phyloP scores from a whole-genome alignment of 2,329 filamentous ascomycete genomes.

The Ascosphaera apis region DNA sequence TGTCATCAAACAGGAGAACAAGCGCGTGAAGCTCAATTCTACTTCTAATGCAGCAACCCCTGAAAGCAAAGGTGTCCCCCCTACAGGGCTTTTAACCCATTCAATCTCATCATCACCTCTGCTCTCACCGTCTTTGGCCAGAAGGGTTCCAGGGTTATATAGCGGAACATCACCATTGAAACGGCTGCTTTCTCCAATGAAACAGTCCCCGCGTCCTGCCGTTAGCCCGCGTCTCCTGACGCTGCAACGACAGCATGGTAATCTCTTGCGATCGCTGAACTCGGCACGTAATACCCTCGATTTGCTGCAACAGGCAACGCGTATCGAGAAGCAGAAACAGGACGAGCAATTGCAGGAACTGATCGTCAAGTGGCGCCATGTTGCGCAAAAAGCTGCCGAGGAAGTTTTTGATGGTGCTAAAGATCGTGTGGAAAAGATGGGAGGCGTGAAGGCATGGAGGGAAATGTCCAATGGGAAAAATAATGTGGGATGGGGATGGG shows the following conservation, averaged over 20 bases:
- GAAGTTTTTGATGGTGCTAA: slow-evolving; percentile 39
- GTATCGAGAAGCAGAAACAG: slow-evolving; percentile 22
- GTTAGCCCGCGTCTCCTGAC: slow-evolving; percentile 9
- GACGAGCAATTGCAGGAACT: slow-evolving; percentile 34
- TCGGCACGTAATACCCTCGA: slow-evolving; percentile 23
- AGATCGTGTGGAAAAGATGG: slow-evolving; percentile 38
- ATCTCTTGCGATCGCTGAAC: slow-evolving; percentile 12
- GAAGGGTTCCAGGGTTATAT: too few species aligned
- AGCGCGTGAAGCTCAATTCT: too few species aligned
- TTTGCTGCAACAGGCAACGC: slow-evolving; percentile 27
- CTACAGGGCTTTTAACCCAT: slow-evolving; percentile 2
- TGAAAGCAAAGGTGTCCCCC: slow-evolving; percentile 1
- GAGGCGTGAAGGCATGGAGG: slow-evolving; percentile 35
- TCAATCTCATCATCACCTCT: slow-evolving; percentile 4
- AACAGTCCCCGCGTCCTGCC: slow-evolving; percentile 8
- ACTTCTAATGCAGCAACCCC: slow-evolving; percentile 5
- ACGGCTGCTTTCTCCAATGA: too few species aligned
- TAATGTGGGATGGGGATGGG: slow-evolving; percentile 16
- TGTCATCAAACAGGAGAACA: too few species aligned
- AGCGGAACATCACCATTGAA: too few species aligned
- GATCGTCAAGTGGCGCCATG: slow-evolving; percentile 36
- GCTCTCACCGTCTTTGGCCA: too few species aligned
- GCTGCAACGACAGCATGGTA: slow-evolving; percentile 16
- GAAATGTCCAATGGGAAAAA: slow-evolving; percentile 24
- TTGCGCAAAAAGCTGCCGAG: slow-evolving; percentile 40